Conservation (phyloP, 768 basidiomycete species). For the Tricholomella constricta region DNA sequence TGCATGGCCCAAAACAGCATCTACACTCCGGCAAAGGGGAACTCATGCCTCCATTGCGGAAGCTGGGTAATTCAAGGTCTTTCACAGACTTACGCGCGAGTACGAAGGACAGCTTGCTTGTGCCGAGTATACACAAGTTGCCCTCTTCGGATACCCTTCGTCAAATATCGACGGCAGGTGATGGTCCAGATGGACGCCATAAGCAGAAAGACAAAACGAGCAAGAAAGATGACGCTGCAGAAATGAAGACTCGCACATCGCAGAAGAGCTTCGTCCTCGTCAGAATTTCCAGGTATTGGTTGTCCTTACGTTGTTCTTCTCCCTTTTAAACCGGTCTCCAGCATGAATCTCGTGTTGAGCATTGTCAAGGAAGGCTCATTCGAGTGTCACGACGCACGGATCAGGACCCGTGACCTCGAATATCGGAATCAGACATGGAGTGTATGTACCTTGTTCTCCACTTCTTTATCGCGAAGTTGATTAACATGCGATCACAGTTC, state of each 20-base stretch:
- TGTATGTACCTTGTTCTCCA: constrained; percentile 43
- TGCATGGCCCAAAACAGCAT: constrained; percentile 22
- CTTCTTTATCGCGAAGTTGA: background rate
- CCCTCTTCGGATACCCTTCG: constrained; percentile 42
- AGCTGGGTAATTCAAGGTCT: constrained; percentile 62
- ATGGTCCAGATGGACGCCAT: constrained; percentile 12
- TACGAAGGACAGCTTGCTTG: constrained; percentile 24
- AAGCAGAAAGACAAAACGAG: constrained; percentile 10
- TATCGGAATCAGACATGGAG: constrained; percentile 85
- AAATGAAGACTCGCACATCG: constrained; percentile 79
- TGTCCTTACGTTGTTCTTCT: constrained; percentile 13
- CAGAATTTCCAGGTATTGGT: constrained; percentile 72
- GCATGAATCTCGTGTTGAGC: constrained; percentile 72
- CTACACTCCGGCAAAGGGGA: constrained; percentile 11
- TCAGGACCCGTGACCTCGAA: constrained; percentile 78
- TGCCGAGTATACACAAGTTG: constrained; percentile 36
- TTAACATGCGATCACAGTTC: constrained; percentile 47
- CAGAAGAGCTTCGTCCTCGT: constrained; percentile 86
- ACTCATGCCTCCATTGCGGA: constrained; percentile 46
- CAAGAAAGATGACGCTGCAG: constrained; percentile 60
- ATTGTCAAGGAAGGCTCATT: constrained; percentile 85
- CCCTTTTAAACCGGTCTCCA: constrained; percentile 24
- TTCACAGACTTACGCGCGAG: constrained; percentile 67
- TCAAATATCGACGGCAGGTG: constrained; percentile 14
- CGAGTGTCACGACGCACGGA: constrained; percentile 75